phyloP scores from a whole-genome alignment of 1,284 basidiomycete genomes.

The Neotropicomus parvogracilis region DNA sequence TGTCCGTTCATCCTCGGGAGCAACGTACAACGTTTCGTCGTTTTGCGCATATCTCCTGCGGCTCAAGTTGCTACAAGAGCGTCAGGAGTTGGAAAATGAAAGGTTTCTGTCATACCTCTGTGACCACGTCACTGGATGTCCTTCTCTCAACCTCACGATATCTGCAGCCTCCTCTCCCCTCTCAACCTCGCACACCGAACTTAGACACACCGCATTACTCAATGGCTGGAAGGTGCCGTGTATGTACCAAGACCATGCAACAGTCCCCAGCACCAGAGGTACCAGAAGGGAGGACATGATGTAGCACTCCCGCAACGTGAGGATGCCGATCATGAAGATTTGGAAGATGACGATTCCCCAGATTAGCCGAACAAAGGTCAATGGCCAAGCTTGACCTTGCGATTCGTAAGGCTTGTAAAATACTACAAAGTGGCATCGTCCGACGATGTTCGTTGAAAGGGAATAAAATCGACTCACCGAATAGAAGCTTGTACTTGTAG shows the following conservation, averaged over 20 bases:
- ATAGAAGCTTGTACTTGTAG: constrained; percentile 96
- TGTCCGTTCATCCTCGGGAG: constrained; percentile 84
- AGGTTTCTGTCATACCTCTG: constrained; percentile 57
- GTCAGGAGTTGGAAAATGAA: constrained; percentile 7
- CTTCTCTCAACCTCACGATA: constrained; percentile 65
- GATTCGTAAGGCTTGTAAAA: constrained; percentile 94
- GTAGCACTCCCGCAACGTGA: constrained; percentile 79
- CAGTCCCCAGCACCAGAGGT: constrained; percentile 74
- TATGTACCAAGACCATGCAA: constrained; percentile 79
- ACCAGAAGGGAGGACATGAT: constrained; percentile 74
- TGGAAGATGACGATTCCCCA: constrained; percentile 88
- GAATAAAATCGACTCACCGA: constrained; percentile 55
- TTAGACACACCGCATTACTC: constrained; percentile 79
- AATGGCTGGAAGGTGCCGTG: constrained; percentile 71
- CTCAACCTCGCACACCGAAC: constrained; percentile 84
- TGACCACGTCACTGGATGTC: constrained; percentile 80
- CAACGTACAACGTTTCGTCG: constrained; percentile 93
- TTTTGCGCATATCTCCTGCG: constrained; percentile 84
- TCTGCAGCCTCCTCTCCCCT: constrained; percentile 79
- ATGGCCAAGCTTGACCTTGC: constrained; percentile 91
- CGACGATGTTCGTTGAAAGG: not conserved
- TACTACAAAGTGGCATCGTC: constrained; percentile 43
- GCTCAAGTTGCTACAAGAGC: constrained; percentile 64
- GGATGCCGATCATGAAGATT: constrained; percentile 91
- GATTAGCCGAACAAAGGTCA: constrained; percentile 82